A percentile compares a stretch with the other conserved stretches of the same genome.
Evolutionary conservation across 306 rosid genomes (phyloP).

Genomic region (Alnus glutinosa): DNA sequence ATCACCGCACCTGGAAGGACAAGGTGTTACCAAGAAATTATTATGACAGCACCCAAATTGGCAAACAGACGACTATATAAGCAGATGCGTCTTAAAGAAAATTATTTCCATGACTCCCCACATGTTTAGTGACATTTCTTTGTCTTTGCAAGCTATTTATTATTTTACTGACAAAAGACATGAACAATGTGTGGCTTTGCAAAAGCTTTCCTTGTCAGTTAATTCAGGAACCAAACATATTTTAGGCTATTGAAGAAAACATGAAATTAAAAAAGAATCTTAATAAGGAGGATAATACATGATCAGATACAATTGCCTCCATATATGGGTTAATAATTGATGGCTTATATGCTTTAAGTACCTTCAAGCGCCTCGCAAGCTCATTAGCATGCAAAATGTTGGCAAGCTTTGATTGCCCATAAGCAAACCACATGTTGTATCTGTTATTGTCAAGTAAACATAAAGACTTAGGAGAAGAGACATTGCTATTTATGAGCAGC

Average conservation of each 20-base stretch:
- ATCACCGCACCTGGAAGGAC: neutral
- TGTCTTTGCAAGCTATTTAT: neutral
- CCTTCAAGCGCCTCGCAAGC: slow-evolving; percentile 82
- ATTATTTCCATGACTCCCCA: neutral
- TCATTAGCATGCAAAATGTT: slow-evolving; percentile 77
- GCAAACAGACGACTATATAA: neutral
- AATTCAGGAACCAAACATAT: neutral
- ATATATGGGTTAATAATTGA: neutral
- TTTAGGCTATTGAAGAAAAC: neutral
- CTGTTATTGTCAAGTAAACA: slow-evolving; percentile 38
- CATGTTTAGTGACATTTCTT: slow-evolving; percentile 8
- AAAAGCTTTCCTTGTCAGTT: neutral
- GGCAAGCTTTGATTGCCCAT: slow-evolving; percentile 85
- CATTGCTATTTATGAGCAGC: slow-evolving; percentile 13
- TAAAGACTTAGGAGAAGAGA: neutral
- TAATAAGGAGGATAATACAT: slow-evolving; percentile 2
- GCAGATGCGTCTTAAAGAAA: neutral
- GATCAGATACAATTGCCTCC: neutral
- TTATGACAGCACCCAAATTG: neutral
- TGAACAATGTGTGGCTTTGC: neutral
- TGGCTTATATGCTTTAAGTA: slow-evolving; percentile 25
- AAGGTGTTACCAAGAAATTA: neutral
- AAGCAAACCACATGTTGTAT: slow-evolving; percentile 51
- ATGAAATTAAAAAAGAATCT: slow-evolving; percentile 25
- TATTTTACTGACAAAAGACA: neutral